phyloP scores from a whole-genome alignment of 2,329 filamentous ascomycete genomes.

The Phialemoniopsis sp. region DNA sequence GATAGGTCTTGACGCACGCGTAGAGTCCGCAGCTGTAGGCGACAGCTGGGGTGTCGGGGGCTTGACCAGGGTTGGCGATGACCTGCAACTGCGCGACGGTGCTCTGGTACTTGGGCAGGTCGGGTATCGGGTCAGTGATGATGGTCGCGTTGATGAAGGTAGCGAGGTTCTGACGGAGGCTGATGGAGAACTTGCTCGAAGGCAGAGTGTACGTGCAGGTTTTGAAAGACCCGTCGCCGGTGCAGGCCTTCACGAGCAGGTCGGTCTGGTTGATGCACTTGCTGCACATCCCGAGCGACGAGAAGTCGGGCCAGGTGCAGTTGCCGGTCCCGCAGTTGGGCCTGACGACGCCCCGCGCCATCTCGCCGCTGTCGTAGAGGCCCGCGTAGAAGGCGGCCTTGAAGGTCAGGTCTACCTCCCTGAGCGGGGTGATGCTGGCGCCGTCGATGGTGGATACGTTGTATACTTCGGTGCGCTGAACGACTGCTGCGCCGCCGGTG shows the following conservation, averaged over 20 bases:
- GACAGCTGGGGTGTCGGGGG: background rate
- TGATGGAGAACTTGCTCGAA: background rate
- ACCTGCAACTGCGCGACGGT: background rate
- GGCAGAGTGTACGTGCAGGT: background rate
- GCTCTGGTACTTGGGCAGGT: too few species aligned
- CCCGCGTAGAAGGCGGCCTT: conserved; percentile 2
- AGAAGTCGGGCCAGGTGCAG: conserved; percentile 6
- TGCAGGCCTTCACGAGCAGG: background rate
- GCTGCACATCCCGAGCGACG: conserved; percentile 3
- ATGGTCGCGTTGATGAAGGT: background rate
- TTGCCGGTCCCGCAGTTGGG: conserved; percentile 3
- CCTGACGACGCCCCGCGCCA: background rate
- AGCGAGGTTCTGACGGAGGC: background rate
- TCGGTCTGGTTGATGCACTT: conserved; percentile 1
- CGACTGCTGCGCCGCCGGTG: background rate
- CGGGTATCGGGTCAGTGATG: background rate
- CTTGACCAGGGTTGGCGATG: background rate
- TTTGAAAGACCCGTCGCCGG: background rate
- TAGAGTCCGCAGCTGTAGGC: conserved; percentile 2
- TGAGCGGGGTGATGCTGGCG: background rate
- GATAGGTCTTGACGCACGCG: background rate
- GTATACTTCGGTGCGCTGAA: background rate
- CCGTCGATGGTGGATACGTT: background rate
- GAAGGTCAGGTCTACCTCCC: background rate
- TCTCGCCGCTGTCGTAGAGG: conserved; percentile 1